Evolutionary conservation across 2,329 filamentous ascomycete species (phyloP), one percentile per base, ranked within the genome.

Genomic region (Periconia digitata): DNA sequence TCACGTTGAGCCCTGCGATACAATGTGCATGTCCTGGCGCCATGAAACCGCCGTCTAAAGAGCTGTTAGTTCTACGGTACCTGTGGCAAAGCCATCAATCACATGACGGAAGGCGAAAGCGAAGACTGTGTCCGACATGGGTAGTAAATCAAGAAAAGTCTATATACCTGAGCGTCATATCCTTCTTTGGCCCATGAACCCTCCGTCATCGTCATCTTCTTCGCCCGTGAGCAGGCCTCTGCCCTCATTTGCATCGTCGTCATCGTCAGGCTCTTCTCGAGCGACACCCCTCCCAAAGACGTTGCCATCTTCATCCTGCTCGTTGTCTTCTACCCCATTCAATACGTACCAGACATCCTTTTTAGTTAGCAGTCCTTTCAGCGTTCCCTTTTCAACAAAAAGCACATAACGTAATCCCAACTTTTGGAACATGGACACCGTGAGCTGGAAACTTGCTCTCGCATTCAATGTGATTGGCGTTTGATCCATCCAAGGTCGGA

Each of bases 401-500:
- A 97, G 75, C 5, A 99, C 84, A 73, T 97, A 96, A 43, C 92
- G 83, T 53, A 99, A 74, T 17, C 94, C 94, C 8, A 99, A 82
- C 67, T 92, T 92, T 75, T 96, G 91, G 73, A 99, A 97, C 80
- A 99, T 95, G 48, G 83, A 86, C 20, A 95, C 86, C 3, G 89
- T 90, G n/a, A 97, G 81, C 66, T 92, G 85, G 51, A 99, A 84
- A 50, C 80, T 86, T 15, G 85, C 85, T 54, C 85, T 83, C 18
- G 84, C 85, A 36, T 90, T 89, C 16, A 97, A 79, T 0, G 94
- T 97, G 40, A 99, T 88, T 0, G 94, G 94, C 0, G 94, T 99
- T 71, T 96, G 92, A 71, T 99, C 94, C 91, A 99, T 96, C 94
- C 94, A 99, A 2, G 92, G 92, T 7, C 92, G 80, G 10, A 99